Evolutionary conservation across 768 basidiomycete species (phyloP).

Genomic region (Psilocybe azurescens): DNA sequence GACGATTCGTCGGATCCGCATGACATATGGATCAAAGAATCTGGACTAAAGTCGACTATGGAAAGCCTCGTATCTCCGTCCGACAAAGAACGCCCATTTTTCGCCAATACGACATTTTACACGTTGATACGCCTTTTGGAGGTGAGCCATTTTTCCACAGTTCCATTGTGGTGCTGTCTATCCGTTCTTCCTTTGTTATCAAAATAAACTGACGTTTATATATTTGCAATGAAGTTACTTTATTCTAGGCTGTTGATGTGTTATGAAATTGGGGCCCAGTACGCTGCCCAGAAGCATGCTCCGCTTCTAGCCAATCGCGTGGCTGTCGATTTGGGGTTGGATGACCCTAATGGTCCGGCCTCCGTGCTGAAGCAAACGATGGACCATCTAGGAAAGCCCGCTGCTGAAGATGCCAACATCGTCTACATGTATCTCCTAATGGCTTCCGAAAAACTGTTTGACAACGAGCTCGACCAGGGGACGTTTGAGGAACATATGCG

Average conservation of each 20-base stretch:
- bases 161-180: not conserved
- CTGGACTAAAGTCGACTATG: constrained; percentile 28
- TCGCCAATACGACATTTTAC: constrained; percentile 93
- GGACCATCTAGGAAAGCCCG: constrained; percentile 59
- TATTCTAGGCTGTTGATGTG: constrained; percentile 88
- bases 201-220: constrained; percentile 42
- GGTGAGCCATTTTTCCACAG: constrained; percentile 45
- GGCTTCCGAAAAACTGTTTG: constrained; percentile 93
- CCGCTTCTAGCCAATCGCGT: constrained; percentile 78
- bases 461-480: constrained; percentile 89
- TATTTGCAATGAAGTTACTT: constrained; percentile 61
- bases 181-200: constrained; percentile 10
- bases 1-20: constrained; percentile 36
- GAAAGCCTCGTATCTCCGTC: constrained; percentile 26
- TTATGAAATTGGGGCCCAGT: constrained; percentile 78
- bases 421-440: constrained; percentile 90
- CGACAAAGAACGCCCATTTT: constrained; percentile 67
- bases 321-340: constrained; percentile 82
- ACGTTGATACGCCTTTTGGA: constrained; percentile 87
- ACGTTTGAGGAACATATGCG: constrained; percentile 96
- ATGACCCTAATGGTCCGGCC: constrained; percentile 81
- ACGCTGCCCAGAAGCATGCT: constrained; percentile 70
- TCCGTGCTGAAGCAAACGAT: constrained; percentile 71
- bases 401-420: constrained; percentile 58
- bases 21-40: constrained; percentile 69